phyloP scores from a whole-genome alignment of 192 early-diverging fungal genomes.

The Allomyces javanicus region DNA sequence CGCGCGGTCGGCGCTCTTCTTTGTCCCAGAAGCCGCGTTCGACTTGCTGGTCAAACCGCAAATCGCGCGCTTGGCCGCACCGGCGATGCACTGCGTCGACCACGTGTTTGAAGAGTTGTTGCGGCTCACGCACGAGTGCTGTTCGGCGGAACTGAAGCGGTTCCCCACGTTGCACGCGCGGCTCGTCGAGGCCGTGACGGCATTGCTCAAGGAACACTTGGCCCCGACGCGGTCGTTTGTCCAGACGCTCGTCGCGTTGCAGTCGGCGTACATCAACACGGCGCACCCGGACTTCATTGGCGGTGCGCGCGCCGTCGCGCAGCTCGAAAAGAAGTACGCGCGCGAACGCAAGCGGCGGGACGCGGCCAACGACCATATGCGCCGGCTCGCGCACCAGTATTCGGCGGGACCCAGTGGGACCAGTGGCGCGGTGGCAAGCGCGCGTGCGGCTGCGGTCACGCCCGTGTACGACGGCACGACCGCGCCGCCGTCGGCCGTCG shows the following conservation, averaged over 20 bases:
- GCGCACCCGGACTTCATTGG: constrained; percentile 72
- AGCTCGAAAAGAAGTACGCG: constrained; percentile 30
- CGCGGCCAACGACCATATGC: background rate
- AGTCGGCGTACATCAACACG: constrained; percentile 66
- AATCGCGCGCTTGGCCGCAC: constrained; percentile 49
- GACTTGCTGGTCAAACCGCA: constrained; percentile 64
- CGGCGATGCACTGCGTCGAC: constrained; percentile 60
- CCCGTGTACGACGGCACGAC: too few species aligned
- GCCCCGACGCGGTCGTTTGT: constrained; percentile 53
- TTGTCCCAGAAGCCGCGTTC: constrained; percentile 73
- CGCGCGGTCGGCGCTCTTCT: constrained; percentile 58
- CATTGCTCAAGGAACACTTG: constrained; percentile 50
- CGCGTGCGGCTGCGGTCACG: too few species aligned
- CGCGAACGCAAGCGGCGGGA: constrained; percentile 40
- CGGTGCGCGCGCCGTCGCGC: constrained; percentile 48
- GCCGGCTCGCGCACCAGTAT: background rate
- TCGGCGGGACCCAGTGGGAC: too few species aligned
- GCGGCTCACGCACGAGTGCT: constrained; percentile 57
- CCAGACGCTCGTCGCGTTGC: constrained; percentile 57
- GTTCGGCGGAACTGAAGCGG: constrained; percentile 40
- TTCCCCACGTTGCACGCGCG: constrained; percentile 55
- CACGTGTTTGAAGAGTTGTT: constrained; percentile 63
- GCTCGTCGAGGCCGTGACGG: constrained; percentile 56
- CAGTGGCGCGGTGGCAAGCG: too few species aligned
- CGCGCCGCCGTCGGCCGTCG: too few species aligned